phyloP scores from a whole-genome alignment of 495 filamentous ascomycete species.

The Aspergillus wentii region DNA sequence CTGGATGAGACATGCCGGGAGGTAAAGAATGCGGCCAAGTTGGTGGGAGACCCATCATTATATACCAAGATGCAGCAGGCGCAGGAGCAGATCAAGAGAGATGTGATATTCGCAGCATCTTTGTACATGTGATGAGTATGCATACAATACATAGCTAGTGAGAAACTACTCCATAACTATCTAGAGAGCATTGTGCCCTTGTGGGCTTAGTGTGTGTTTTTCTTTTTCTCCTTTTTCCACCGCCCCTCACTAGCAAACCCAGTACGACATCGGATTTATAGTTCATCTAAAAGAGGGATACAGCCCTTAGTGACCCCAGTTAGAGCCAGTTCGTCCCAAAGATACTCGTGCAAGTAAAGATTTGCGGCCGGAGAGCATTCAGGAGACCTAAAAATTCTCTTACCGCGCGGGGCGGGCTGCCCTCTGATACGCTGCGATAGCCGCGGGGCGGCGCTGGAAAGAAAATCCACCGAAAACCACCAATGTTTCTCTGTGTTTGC shows the following conservation, averaged over 20 bases:
- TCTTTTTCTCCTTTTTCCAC: not conserved
- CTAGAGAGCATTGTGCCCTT: too few species aligned
- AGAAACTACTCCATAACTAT: too few species aligned
- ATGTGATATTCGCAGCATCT: constrained; percentile 86
- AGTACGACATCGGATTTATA: too few species aligned
- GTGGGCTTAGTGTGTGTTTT: not conserved
- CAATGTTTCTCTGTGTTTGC: constrained; percentile 12
- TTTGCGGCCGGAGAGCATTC: constrained; percentile 1
- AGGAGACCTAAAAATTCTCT: constrained; percentile 15
- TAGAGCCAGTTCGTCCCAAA: too few species aligned
- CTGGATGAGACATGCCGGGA: constrained; percentile 95
- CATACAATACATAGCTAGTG: too few species aligned
- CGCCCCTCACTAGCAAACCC: too few species aligned
- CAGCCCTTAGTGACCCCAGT: too few species aligned
- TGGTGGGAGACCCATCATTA: constrained; percentile 91
- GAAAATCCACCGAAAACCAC: constrained; percentile 20
- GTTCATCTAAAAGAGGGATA: too few species aligned
- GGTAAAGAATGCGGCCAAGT: constrained; percentile 92
- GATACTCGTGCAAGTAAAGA: too few species aligned
- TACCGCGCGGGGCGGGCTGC: constrained; percentile 26
- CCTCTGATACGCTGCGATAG: constrained; percentile 42
- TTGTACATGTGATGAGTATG: constrained; percentile 60
- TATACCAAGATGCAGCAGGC: constrained; percentile 94
- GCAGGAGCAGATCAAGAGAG: constrained; percentile 94
- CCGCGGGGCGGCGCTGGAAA: constrained; percentile 34